Evolutionary conservation across 2,329 filamentous ascomycete species (phyloP).

Genomic region (Aspergillus sp.): DNA sequence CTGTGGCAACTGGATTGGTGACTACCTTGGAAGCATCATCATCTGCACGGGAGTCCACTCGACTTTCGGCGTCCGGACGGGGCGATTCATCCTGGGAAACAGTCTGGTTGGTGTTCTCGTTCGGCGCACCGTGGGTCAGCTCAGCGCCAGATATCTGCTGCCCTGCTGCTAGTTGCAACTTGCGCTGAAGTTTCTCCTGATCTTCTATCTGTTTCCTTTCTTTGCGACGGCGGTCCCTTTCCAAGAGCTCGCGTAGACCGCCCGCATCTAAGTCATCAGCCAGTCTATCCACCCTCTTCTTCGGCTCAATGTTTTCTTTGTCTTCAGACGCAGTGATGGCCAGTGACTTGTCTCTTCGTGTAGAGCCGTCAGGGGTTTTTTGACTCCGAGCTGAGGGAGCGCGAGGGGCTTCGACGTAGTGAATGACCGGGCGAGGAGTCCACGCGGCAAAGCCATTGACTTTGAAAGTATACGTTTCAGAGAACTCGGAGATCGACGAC

Average conservation of each 20-base stretch:
- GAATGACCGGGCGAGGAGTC: conserved; percentile 79
- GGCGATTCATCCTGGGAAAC: conserved; percentile 4
- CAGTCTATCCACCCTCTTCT: conserved; percentile 63
- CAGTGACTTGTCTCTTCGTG: conserved; percentile 51
- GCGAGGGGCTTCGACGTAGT: conserved; percentile 66
- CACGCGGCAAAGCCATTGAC: conserved; percentile 78
- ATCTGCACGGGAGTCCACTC: conserved; percentile 7
- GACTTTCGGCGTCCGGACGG: conserved; percentile 5
- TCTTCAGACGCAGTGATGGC: conserved; percentile 61
- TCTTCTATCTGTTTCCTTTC: conserved; percentile 73
- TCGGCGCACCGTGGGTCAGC: conserved; percentile 31
- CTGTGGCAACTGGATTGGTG: conserved; percentile 7
- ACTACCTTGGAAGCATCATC: conserved; percentile 8
- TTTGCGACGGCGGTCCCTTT: conserved; percentile 76
- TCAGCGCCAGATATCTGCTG: conserved; percentile 55
- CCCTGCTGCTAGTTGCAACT: conserved; percentile 47
- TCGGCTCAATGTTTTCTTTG: conserved; percentile 57
- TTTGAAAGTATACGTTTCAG: conserved; percentile 74
- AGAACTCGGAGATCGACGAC: conserved; percentile 71
- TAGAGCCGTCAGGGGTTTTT: conserved; percentile 48
- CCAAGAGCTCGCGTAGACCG: conserved; percentile 83
- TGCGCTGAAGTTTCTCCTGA: conserved; percentile 57
- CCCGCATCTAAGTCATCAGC: conserved; percentile 83
- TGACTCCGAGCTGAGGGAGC: conserved; percentile 48
- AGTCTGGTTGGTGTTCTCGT: conserved; percentile 8